These are phyloP conservation scores for Spiromastix sp. DNA, from an alignment of 2,329 filamentous ascomycete species.

Conservation along the genomic window DNA sequence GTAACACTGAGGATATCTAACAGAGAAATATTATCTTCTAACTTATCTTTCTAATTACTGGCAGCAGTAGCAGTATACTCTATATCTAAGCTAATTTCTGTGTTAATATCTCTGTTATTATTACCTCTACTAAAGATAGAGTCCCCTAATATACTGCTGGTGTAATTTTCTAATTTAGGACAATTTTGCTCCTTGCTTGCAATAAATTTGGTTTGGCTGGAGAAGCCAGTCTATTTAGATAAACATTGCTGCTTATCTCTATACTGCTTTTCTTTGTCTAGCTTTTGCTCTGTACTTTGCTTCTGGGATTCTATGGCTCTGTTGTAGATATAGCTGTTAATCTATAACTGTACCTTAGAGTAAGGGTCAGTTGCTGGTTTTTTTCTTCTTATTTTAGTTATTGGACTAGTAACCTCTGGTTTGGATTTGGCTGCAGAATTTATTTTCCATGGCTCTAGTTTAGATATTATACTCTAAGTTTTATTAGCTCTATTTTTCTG, in stretches of 20 bases:
- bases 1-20: conserved; percentile 1
- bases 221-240: background rate
- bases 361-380: background rate
- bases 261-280: background rate
- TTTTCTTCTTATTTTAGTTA: background rate
- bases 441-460: conserved; percentile 1
- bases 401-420: background rate
- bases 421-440: background rate
- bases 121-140: conserved; percentile 1
- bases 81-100: no score
- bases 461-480: background rate
- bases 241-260: background rate
- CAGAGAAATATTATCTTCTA: conserved; percentile 1
- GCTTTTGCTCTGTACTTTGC: no score
- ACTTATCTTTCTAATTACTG: background rate
- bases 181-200: background rate
- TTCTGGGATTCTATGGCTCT: background rate
- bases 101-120: background rate
- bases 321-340: background rate
- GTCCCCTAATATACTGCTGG: background rate
- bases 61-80: no score
- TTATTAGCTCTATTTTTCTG: conserved; percentile 1
- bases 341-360: background rate
- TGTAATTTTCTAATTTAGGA: background rate
- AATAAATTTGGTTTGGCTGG: background rate